Conservation (phyloP, 1,284 basidiomycete species). For the Boletus mariae region DNA sequence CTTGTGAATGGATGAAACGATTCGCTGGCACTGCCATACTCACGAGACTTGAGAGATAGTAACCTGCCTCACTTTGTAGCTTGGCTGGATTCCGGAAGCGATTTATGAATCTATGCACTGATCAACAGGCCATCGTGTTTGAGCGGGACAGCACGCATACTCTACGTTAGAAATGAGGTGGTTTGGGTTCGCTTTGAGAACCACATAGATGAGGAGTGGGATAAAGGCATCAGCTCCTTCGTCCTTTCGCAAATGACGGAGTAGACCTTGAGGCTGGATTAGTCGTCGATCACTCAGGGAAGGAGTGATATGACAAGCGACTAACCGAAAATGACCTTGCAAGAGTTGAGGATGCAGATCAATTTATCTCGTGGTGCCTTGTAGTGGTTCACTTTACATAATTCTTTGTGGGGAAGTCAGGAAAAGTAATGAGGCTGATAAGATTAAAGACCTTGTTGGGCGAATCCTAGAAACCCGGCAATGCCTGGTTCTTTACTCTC, state of each 20-base stretch:
- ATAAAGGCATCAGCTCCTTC: constrained; percentile 92
- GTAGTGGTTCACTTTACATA: constrained; percentile 97
- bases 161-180: constrained; percentile 94
- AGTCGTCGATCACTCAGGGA: constrained; percentile 9
- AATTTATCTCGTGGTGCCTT: constrained; percentile 97
- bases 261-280: constrained; percentile 56
- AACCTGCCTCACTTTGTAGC: constrained; percentile 92
- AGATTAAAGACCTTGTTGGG: constrained; percentile 69
- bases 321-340: constrained; percentile 98
- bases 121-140: background rate
- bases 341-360: constrained; percentile 96
- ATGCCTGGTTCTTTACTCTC: constrained; percentile 44
- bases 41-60: constrained; percentile 93
- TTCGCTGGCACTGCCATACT: constrained; percentile 24
- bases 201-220: constrained; percentile 92
- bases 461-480: constrained; percentile 90
- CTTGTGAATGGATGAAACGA: background rate
- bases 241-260: constrained; percentile 78
- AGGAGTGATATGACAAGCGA: constrained; percentile 13
- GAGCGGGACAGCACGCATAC: constrained; percentile 42
- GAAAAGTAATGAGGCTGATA: background rate
- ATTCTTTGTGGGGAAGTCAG: constrained; percentile 47
- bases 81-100: constrained; percentile 90
- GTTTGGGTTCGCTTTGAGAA: constrained; percentile 90
- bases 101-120: constrained; percentile 78